phyloP scores from a whole-genome alignment of 768 basidiomycete genomes.

The Mycena belliarum region DNA sequence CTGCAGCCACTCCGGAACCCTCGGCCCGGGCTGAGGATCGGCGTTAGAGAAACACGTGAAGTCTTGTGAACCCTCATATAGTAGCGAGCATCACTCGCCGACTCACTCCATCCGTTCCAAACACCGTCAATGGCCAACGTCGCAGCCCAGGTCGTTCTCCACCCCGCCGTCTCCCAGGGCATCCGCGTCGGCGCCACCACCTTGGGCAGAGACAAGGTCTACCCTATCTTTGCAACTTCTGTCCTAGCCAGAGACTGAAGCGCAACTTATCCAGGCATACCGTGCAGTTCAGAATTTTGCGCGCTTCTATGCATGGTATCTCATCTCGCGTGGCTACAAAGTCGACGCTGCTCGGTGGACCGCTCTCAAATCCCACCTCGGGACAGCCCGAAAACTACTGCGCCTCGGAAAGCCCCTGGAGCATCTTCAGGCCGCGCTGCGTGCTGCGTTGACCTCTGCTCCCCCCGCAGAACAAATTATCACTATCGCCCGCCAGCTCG shows the following conservation, averaged over 20 bases:
- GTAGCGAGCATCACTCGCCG: not conserved
- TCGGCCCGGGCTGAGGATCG: no score
- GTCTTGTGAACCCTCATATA: not conserved
- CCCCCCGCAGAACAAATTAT: slow-evolving; percentile 72
- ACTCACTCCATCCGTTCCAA: not conserved
- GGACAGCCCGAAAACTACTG: slow-evolving; percentile 83
- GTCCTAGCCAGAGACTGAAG: not conserved
- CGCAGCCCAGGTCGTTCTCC: slow-evolving; percentile 80
- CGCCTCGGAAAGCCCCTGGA: slow-evolving; percentile 93
- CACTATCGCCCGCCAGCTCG: slow-evolving; percentile 79
- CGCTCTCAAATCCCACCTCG: slow-evolving; percentile 85
- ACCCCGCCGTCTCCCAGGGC: slow-evolving; percentile 75
- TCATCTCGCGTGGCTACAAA: slow-evolving; percentile 68
- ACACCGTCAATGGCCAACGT: slow-evolving; percentile 44
- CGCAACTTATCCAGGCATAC: slow-evolving; percentile 66
- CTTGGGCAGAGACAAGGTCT: slow-evolving; percentile 87
- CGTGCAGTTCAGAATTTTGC: slow-evolving; percentile 90
- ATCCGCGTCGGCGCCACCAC: slow-evolving; percentile 82
- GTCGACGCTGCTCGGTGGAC: slow-evolving; percentile 74
- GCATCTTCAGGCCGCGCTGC: slow-evolving; percentile 87
- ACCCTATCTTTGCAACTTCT: not conserved
- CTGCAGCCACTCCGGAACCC: no score
- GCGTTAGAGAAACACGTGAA: slow-evolving; percentile 1
- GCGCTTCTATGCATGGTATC: slow-evolving; percentile 85
- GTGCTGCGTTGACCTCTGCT: slow-evolving; percentile 56